Percentiles rank a stretch among this genome's conserved stretches.
Evolutionary conservation across 495 filamentous ascomycete genomes (phyloP).

Genomic region (Penicillium paradoxum): DNA sequence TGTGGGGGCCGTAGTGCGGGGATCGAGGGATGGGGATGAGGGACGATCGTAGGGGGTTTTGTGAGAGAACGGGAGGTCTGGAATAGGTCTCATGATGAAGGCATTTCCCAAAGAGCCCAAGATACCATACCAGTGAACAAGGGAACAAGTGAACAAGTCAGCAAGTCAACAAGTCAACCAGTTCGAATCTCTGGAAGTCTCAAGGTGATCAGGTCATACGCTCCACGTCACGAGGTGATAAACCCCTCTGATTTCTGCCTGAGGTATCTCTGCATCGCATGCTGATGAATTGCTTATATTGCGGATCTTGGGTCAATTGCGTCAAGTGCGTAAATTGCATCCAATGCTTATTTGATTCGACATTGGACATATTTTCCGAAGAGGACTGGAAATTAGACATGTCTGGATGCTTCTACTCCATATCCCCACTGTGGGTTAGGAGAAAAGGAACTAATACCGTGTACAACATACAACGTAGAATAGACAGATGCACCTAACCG

Average conservation of each 20-base stretch:
- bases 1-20: conserved; percentile 36
- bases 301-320: too few species aligned
- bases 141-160: neutral
- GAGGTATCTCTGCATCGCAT: neutral
- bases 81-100: conserved; percentile 36
- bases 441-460: neutral
- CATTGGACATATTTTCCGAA: too few species aligned
- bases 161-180: too few species aligned
- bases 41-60: conserved; percentile 32
- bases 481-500: too few species aligned
- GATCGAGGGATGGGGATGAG: conserved; percentile 34
- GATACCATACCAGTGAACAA: neutral
- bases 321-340: too few species aligned
- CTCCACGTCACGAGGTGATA: conserved; percentile 4
- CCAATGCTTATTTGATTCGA: too few species aligned
- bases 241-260: conserved; percentile 2
- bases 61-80: conserved; percentile 30
- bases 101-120: neutral
- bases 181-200: neutral
- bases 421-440: neutral
- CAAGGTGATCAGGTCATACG: conserved; percentile 4
- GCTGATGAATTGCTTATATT: too few species aligned
- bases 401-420: neutral
- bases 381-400: too few species aligned
- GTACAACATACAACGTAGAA: too few species aligned